These are phyloP conservation scores for Hevea brasiliensis DNA, from an alignment of 345 rosid genomes.

Conservation along the genomic window DNA sequence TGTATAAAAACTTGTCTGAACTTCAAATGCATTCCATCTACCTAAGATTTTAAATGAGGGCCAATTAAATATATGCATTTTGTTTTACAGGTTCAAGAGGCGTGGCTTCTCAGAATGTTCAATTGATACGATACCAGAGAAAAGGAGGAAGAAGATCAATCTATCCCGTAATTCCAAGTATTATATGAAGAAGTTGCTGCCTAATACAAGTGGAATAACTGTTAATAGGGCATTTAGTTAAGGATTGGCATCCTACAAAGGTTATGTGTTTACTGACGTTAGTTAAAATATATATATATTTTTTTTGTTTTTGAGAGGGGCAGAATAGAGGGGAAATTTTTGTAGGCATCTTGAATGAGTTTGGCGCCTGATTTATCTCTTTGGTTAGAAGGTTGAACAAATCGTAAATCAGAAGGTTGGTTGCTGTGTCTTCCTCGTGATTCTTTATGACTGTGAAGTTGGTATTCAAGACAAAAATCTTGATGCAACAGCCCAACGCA, in stretches of 20 bases:
- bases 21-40: background rate
- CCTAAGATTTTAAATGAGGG: background rate
- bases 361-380: background rate
- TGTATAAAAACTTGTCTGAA: background rate
- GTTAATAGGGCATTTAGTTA: constrained; percentile 31
- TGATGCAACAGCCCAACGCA: background rate
- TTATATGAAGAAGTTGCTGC: constrained; percentile 71
- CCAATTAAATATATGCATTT: background rate
- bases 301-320: background rate
- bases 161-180: constrained; percentile 78
- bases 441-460: too few species aligned
- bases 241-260: background rate
- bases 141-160: constrained; percentile 70
- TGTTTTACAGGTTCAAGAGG: constrained; percentile 60
- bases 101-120: constrained; percentile 82
- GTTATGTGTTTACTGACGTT: background rate
- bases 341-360: background rate
- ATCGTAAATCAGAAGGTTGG: background rate
- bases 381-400: background rate
- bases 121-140: constrained; percentile 65
- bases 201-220: constrained; percentile 74
- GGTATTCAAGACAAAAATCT: background rate
- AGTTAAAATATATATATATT: background rate
- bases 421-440: too few species aligned
- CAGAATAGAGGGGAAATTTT: background rate